Percentiles rank a stretch among this genome's conserved stretches.
phyloP scores from a whole-genome alignment of 1,139 yeast genomes.

The Suzukiozyma palmioleophila region DNA sequence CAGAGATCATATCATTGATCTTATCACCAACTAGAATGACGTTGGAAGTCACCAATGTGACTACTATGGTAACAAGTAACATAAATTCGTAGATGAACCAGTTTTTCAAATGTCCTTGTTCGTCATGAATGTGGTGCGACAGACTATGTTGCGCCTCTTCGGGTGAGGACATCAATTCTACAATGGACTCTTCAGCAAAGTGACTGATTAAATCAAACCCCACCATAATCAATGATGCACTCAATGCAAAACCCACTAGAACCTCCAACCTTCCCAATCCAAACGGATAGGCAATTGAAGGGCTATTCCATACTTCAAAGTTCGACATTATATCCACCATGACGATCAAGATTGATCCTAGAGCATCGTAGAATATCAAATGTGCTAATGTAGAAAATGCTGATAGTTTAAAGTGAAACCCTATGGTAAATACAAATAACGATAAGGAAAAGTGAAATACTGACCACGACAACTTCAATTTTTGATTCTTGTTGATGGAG shows the following conservation, averaged over 20 bases:
- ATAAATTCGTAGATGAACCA: slow-evolving; percentile 29
- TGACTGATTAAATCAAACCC: slow-evolving; percentile 85
- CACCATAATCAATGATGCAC: slow-evolving; percentile 82
- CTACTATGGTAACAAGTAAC: slow-evolving; percentile 22
- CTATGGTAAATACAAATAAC: slow-evolving; percentile 54
- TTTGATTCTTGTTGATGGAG: slow-evolving; percentile 53
- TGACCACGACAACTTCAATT: slow-evolving; percentile 62
- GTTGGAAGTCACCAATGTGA: slow-evolving; percentile 35
- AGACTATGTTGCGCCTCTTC: slow-evolving; percentile 26
- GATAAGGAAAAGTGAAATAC: slow-evolving; percentile 54
- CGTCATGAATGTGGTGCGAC: slow-evolving; percentile 53
- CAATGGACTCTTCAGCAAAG: slow-evolving; percentile 69
- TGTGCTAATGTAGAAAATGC: slow-evolving; percentile 82
- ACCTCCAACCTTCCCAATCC: slow-evolving; percentile 89
- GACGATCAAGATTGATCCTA: slow-evolving; percentile 69
- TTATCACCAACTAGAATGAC: slow-evolving; percentile 32
- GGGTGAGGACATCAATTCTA: slow-evolving; percentile 37
- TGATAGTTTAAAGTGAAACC: slow-evolving; percentile 52
- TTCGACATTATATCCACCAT: slow-evolving; percentile 78
- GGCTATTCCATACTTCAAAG: slow-evolving; percentile 85
- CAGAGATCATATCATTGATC: slow-evolving; percentile 30
- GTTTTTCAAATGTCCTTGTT: slow-evolving; percentile 27
- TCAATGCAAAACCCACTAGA: slow-evolving; percentile 79
- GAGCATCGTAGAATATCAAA: slow-evolving; percentile 78
- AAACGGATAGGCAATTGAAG: slow-evolving; percentile 85